Evolutionary conservation across 2,329 filamentous ascomycete species (phyloP).

Genomic region (Claviceps capensis): DNA sequence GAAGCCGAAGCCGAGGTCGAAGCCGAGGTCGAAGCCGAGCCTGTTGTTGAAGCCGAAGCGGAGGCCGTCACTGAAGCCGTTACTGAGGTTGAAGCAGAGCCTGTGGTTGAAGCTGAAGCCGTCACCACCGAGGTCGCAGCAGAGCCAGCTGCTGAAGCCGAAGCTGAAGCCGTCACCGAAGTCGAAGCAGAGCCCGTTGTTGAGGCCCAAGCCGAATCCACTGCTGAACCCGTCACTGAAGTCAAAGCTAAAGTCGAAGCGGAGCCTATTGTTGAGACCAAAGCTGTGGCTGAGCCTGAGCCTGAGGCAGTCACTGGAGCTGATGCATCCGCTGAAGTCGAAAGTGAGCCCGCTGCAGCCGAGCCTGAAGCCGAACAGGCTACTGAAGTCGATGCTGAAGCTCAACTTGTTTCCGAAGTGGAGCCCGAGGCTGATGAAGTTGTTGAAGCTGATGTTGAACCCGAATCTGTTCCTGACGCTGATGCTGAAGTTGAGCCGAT

Average conservation of each 20-base stretch:
- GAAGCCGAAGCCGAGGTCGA: background rate
- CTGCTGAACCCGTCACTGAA: background rate
- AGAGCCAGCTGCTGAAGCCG: background rate
- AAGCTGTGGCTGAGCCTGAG: background rate
- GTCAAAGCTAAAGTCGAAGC: background rate
- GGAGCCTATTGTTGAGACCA: background rate
- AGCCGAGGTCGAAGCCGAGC: background rate
- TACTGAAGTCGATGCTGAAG: background rate
- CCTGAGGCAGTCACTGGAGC: background rate
- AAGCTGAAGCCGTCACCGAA: background rate
- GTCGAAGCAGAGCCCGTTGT: too few relatives aligned
- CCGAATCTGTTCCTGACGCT: background rate
- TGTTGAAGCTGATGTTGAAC: background rate
- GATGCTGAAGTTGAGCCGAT: background rate
- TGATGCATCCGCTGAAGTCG: background rate
- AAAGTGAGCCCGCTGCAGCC: too few relatives aligned
- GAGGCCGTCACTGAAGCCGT: background rate
- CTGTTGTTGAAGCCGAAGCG: background rate
- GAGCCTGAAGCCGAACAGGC: background rate
- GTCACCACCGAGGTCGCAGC: too few relatives aligned
- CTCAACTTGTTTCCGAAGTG: background rate
- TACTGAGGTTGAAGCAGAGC: too few relatives aligned
- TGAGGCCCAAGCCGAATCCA: background rate
- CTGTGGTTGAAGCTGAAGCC: background rate
- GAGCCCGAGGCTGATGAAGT: background rate